phyloP scores from a whole-genome alignment of 1,284 basidiomycete species.

The Heterobasidion irregulare region DNA sequence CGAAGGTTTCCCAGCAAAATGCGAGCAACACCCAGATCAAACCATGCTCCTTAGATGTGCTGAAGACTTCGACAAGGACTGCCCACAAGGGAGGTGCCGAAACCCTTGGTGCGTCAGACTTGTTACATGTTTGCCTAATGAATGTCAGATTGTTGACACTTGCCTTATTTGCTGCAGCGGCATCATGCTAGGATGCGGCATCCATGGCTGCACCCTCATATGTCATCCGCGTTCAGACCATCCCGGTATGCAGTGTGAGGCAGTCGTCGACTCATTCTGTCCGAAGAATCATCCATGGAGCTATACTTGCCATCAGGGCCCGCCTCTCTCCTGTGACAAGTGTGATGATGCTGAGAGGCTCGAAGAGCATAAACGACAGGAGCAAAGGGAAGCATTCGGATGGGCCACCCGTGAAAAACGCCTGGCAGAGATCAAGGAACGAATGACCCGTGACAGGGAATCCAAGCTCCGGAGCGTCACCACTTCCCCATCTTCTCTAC shows the following conservation, averaged over 20 bases:
- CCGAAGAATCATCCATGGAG: constrained; percentile 22
- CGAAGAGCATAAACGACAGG: no score
- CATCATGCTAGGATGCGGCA: constrained; percentile 33
- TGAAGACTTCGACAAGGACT: constrained; percentile 39
- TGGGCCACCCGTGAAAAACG: no score
- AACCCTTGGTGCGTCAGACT: constrained; percentile 37
- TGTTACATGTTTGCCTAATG: constrained; percentile 13
- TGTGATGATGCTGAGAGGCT: constrained; percentile 23
- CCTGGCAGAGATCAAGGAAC: no score
- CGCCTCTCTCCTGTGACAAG: constrained; percentile 20
- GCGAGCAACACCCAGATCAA: constrained; percentile 41
- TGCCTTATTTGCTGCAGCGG: constrained; percentile 24
- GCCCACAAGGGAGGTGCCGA: constrained; percentile 55
- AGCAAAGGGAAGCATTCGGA: no score
- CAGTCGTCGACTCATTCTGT: constrained; percentile 24
- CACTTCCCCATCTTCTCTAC: constrained; percentile 25
- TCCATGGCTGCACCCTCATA: constrained; percentile 43
- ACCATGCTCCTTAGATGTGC: constrained; percentile 27
- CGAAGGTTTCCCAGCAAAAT: constrained; percentile 48
- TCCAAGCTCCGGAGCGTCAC: constrained; percentile 22
- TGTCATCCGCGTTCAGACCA: constrained; percentile 48
- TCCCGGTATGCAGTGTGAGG: constrained; percentile 32
- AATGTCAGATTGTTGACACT: neutral
- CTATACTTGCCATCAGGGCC: constrained; percentile 26
- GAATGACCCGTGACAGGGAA: constrained; percentile 13